Evolutionary conservation across 78 protist genomes (phyloP), one percentile per base, ranked within the genome.

Genomic region (Dictyostelium firmibasis): DNA sequence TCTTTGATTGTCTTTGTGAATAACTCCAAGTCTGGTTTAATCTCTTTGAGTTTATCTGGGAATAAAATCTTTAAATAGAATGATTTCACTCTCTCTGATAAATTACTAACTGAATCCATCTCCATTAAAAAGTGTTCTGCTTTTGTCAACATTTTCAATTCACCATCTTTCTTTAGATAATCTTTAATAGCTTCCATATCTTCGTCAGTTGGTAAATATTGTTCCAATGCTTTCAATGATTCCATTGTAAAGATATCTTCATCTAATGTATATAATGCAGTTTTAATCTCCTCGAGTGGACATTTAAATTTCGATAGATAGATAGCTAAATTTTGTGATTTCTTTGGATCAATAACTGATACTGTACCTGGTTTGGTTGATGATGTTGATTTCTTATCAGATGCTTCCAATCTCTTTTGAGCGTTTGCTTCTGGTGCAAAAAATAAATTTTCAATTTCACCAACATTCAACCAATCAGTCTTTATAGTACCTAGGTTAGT

Each of bases 241-340:
- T 92, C 96, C 16, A 75, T 16, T 1, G 77, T 81, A n/a, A 95
- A 64, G 18, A 95, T 7, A 38, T 69, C 86, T 60, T 95, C 95
- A 35, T 95, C 93, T 9, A 95, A 43, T 11, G 83, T 86, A 31
- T 44, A 91, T 1, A 95, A 14, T 27, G 84, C 92, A 53, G 25
- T 85, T 74, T 91, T 83, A n/a, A 84, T 87, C 11, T 95, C 97
- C 13, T 38, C 85, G 2, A 86, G 60, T 13, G 92, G 36, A 44
- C 92, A 69, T 85, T 95, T 95, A 33, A 95, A 86, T 41, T 85
- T 95, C 0, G 86, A 76, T 18, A 95, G 27, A 57, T 89, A 87
- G 16, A 95, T 95, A 1, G 95, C 97, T 3, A 95, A 36, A 72
- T 95, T 95, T 25, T 95, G 97, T 20, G 94, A 70, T 44, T 86